Percentiles rank a stretch among this genome's conserved stretches.
These are phyloP conservation scores for Globisporangium viniferum DNA, from an alignment of 352 stramenopile genomes.

Conservation along the genomic window DNA sequence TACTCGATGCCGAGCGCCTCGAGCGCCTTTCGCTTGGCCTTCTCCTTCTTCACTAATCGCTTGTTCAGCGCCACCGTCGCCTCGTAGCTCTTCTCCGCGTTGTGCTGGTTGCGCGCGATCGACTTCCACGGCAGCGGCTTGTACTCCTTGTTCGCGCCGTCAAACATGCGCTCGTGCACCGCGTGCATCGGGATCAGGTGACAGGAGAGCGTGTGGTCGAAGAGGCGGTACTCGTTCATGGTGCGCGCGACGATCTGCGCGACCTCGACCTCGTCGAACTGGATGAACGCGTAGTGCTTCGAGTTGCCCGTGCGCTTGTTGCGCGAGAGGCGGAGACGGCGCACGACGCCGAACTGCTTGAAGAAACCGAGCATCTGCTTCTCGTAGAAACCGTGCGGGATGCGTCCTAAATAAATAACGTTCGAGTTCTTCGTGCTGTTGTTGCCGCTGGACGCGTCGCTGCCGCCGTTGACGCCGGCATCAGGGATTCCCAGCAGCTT, in stretches of 20 bases:
- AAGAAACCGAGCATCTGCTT: conserved; percentile 95
- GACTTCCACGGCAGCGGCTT: conserved; percentile 63
- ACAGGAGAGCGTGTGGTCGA: conserved; percentile 92
- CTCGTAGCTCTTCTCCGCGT: conserved; percentile 76
- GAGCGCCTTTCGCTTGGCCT: conserved; percentile 74
- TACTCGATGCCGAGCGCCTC: conserved; percentile 83
- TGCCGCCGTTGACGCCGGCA: conserved; percentile 7
- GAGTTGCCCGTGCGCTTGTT: conserved; percentile 94
- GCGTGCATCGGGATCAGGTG: conserved; percentile 86
- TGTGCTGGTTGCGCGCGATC: conserved; percentile 76
- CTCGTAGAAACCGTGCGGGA: conserved; percentile 97
- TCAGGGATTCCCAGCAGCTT: conserved; percentile 20
- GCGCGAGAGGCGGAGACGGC: conserved; percentile 89
- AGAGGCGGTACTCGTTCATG: conserved; percentile 95
- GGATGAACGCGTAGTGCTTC: conserved; percentile 95
- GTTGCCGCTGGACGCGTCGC: conserved; percentile 27
- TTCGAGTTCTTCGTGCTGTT: conserved; percentile 50
- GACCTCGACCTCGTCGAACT: conserved; percentile 93
- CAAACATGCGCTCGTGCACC: conserved; percentile 88
- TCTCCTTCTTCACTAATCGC: conserved; percentile 71
- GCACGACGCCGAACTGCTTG: conserved; percentile 94
- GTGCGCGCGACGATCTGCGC: conserved; percentile 92
- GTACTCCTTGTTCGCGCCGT: conserved; percentile 82
- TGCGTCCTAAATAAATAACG: conserved; percentile 96
- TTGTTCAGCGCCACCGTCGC: conserved; percentile 68